Evolutionary conservation across 768 basidiomycete species (phyloP).

Genomic region (Naganishia kalamii): DNA sequence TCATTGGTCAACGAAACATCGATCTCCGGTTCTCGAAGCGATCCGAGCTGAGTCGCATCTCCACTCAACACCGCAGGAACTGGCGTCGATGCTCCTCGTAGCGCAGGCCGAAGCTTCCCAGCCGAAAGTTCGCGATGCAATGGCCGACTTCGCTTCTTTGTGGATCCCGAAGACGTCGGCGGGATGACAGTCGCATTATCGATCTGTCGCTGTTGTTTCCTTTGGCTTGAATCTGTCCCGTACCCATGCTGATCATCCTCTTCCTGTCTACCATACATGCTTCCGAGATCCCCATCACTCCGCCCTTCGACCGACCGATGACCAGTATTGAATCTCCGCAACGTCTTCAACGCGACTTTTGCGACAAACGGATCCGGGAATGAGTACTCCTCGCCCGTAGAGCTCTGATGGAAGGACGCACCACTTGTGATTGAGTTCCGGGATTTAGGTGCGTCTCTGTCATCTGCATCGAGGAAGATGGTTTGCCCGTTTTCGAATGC

Average conservation of each 20-base stretch:
- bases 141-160: not conserved
- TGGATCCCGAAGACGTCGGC: not conserved
- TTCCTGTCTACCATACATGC: not conserved
- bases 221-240: not conserved
- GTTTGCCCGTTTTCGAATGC: not conserved
- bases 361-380: slow-evolving; percentile 10
- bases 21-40: not conserved
- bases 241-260: not conserved
- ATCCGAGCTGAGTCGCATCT: not conserved
- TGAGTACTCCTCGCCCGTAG: slow-evolving; percentile 1
- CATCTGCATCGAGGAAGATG: not conserved
- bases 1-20: not conserved
- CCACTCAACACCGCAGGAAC: not conserved
- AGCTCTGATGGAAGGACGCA: not conserved
- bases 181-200: not conserved
- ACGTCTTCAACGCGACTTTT: not conserved
- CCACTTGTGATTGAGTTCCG: not conserved
- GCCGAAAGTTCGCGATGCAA: not conserved
- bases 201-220: not conserved
- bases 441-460: no score
- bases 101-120: not conserved
- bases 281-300: not conserved
- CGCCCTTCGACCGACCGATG: not conserved
- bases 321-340: not conserved
- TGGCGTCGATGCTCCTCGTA: not conserved